Evolutionary conservation across 2,329 filamentous ascomycete genomes (phyloP), one percentile per base, ranked within the genome.

Genomic region (Berkeleyomyces basicola): DNA sequence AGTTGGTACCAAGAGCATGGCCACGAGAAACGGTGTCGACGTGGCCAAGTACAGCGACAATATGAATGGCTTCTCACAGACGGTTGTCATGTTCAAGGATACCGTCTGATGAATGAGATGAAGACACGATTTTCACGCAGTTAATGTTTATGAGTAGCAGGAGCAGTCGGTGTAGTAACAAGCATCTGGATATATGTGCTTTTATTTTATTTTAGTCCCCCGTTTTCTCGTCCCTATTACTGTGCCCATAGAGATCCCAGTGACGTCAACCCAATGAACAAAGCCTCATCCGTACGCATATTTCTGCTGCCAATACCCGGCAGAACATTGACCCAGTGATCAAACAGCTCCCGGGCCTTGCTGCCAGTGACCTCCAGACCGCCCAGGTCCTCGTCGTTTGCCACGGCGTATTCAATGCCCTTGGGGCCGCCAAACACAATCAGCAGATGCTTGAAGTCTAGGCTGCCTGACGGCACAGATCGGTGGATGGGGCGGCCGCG

Each of bases 271-370:
- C 84, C 88, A 70, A 93, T 82, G 74, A 87, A 88, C 16, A 95
- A 74, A 1, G 89, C 88, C 74, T 95, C 90, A 68, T 95, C 89
- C 0, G 89, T 93, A 66, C 87, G 77, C 66, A 95, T 92, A 0
- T 85, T 90, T 68, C 89, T 78, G 70, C 87, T 92, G 0, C 88
- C 89, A 72, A 95, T 90, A 0, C 83, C 82, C 3, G 88, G 87
- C 66, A 90, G 77, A 53, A 93, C 78, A 71, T 95, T 88, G 16
- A 95, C 78, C 88, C 88, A 95, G 67, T 85, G 79, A 72, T 95
- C 90, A 70, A 95, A 95, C 59, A 92, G 71, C 67, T 88, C 82
- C 67, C 78, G 81, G 6, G 84, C 85, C 65, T 82, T 83, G 33
- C 77, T 76, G 42, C 84, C 83, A 4, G 78, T 76, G 11, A 92